Conservation (phyloP, 148 eudicot species). For the Rhododendron mucronatum region DNA sequence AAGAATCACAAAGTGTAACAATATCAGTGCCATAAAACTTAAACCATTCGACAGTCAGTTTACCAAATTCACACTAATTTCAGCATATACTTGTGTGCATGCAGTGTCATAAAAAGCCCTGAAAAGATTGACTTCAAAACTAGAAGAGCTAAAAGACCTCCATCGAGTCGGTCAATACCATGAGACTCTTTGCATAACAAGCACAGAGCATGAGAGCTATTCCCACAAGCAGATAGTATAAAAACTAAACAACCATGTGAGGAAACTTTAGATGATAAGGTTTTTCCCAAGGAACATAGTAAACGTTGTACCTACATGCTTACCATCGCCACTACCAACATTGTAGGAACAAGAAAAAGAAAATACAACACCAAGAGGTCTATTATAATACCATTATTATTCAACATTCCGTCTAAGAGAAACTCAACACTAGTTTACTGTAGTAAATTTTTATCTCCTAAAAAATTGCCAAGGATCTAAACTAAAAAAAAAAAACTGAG, state of each 20-base stretch:
- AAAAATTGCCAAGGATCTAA: background rate
- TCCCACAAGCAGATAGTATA: background rate
- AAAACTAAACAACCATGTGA: background rate
- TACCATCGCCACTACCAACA: background rate
- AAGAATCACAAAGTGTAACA: constrained; percentile 12
- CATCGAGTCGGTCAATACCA: background rate
- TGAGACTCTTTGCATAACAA: background rate
- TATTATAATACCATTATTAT: background rate
- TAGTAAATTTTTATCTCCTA: background rate
- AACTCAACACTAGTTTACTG: background rate
- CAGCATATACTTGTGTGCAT: background rate
- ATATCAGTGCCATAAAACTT: background rate
- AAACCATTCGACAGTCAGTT: background rate
- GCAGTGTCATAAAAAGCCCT: background rate
- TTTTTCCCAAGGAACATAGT: background rate
- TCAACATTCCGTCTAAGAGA: background rate
- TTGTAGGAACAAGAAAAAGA: background rate
- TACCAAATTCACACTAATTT: background rate
- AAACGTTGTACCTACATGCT: background rate
- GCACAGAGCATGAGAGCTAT: background rate
- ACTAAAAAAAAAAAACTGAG: background rate
- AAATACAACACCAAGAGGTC: background rate
- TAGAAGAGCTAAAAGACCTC: background rate
- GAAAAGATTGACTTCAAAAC: background rate
- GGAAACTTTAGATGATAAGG: background rate